Evolutionary conservation across 225 moss, liverwort and hornwort species (phyloP).

Genomic region (Ulota crispa): DNA sequence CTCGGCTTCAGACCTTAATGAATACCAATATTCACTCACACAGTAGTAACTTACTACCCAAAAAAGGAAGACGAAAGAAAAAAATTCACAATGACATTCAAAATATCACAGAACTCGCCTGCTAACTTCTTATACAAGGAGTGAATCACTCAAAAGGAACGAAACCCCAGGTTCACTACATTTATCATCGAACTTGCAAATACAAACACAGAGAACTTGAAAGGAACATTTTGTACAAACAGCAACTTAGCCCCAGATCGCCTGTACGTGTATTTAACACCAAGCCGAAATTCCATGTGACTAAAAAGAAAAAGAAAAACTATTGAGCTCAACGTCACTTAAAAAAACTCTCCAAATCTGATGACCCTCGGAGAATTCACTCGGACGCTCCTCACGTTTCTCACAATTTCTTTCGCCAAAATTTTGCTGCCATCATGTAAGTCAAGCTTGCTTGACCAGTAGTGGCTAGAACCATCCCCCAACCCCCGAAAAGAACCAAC

Average conservation of each 20-base stretch:
- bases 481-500: not conserved
- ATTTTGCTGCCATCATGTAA: slow-evolving; percentile 17
- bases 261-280: slow-evolving; percentile 14
- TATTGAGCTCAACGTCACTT: not conserved
- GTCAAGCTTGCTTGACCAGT: slow-evolving; percentile 20
- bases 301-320: not conserved
- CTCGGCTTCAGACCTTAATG: too few species aligned
- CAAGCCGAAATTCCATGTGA: slow-evolving; percentile 1
- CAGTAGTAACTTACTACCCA: not conserved
- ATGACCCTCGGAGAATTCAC: not conserved
- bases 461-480: slow-evolving; percentile 6
- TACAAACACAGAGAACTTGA: not conserved
- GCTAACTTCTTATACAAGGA: not conserved
- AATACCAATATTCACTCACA: too few species aligned
- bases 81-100: not conserved
- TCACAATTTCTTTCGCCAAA: slow-evolving; percentile 34
- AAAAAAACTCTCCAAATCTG: not conserved
- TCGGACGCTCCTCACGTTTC: slow-evolving; percentile 15
- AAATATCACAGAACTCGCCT: not conserved
- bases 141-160: not conserved
- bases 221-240: slow-evolving; percentile 15
- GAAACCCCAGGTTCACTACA: not conserved
- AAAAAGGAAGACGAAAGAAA: not conserved
- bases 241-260: slow-evolving; percentile 8
- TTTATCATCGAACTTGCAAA: slow-evolving; percentile 9